Evolutionary conservation across 345 rosid species (phyloP).

Genomic region (Abelmoschus esculentus): DNA sequence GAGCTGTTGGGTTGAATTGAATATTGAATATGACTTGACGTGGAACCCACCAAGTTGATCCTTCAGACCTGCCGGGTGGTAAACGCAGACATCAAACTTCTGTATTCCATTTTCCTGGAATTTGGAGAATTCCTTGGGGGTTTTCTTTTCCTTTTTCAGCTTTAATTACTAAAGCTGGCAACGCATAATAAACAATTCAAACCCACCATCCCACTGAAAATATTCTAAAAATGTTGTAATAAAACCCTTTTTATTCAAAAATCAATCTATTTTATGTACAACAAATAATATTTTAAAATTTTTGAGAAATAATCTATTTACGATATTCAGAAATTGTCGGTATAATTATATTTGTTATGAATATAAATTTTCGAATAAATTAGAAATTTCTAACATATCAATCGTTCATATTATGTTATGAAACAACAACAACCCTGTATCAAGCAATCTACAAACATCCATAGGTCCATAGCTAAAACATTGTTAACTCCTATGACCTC

Average conservation of each 20-base stretch:
- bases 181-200: too few species aligned
- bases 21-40: neutral
- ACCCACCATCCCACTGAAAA: too few species aligned
- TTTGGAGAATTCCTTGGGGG: neutral
- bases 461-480: neutral
- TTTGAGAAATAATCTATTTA: too few species aligned
- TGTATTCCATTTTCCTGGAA: neutral
- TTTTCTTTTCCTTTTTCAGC: neutral
- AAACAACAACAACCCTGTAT: neutral
- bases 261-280: too few species aligned
- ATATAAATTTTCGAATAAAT: too few species aligned
- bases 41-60: neutral
- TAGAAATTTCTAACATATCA: too few species aligned
- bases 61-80: neutral
- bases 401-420: neutral
- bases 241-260: too few species aligned
- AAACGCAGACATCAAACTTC: neutral
- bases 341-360: too few species aligned
- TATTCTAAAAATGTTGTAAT: too few species aligned
- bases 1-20: constrained; percentile 7
- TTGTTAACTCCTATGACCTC: neutral
- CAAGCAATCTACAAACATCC: neutral
- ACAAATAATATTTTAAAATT: too few species aligned
- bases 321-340: too few species aligned
- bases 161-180: neutral